Evolutionary conservation across 23 red algal genomes (phyloP).

Genomic region (Gracilaria caudata): DNA sequence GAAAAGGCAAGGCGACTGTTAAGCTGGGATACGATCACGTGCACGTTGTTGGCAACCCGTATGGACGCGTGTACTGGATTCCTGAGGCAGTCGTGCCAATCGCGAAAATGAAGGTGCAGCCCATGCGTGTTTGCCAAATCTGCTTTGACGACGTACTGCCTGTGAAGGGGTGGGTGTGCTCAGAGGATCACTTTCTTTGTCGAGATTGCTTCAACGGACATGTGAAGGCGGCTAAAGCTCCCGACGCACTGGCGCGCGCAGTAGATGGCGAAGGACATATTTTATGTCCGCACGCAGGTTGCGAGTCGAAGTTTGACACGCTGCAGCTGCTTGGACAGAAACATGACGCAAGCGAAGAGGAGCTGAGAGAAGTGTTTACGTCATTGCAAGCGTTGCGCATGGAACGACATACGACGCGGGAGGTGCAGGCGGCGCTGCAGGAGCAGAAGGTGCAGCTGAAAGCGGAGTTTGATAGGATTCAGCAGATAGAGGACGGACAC

Average conservation of each 20-base stretch:
- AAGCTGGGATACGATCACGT: constrained; percentile 26
- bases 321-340: constrained; percentile 27
- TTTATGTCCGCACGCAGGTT: constrained; percentile 17
- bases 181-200: constrained; percentile 54
- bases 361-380: constrained; percentile 6
- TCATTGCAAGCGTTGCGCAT: constrained; percentile 26
- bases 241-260: constrained; percentile 1
- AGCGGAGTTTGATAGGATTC: constrained; percentile 60
- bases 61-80: constrained; percentile 51
- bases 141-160: constrained; percentile 45
- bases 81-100: constrained; percentile 34
- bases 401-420: background rate
- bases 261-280: constrained; percentile 34
- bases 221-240: constrained; percentile 20
- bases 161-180: constrained; percentile 43
- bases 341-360: constrained; percentile 51
- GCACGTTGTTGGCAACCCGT: background rate
- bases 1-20: too few species aligned
- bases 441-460: constrained; percentile 33
- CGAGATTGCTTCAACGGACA: constrained; percentile 37
- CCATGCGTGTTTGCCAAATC: constrained; percentile 32
- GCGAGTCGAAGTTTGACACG: background rate
- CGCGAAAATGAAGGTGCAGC: constrained; percentile 25
- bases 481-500: constrained; percentile 20
- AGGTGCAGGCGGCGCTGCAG: constrained; percentile 38